Evolutionary conservation across 1,139 yeast species (phyloP).

Genomic region (Pichia sp.): DNA sequence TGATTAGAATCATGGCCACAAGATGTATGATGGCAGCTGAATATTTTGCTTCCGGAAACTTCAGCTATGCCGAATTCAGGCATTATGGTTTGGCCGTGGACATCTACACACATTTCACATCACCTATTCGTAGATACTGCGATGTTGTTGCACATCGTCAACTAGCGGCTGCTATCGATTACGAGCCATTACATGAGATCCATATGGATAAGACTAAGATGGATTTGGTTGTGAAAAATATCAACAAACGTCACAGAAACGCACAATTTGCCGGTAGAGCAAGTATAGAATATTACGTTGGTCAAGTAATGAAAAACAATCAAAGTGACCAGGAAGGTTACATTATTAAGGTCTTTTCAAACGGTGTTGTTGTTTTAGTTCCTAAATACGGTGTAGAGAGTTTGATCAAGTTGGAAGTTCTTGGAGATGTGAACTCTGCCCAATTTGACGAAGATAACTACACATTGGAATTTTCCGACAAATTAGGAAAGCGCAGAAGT

Average conservation of each 20-base stretch:
- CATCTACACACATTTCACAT: slow-evolving; percentile 96
- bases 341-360: slow-evolving; percentile 85
- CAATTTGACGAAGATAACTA: slow-evolving; percentile 75
- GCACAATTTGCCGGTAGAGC: slow-evolving; percentile 99
- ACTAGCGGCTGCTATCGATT: slow-evolving; percentile 93
- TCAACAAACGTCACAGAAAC: slow-evolving; percentile 91
- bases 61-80: slow-evolving; percentile 83
- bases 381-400: slow-evolving; percentile 99
- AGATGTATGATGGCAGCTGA: slow-evolving; percentile 99
- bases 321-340: slow-evolving; percentile 81
- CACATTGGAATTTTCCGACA: slow-evolving; percentile 53
- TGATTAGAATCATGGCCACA: slow-evolving; percentile 94
- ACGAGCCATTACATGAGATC: slow-evolving; percentile 73
- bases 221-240: slow-evolving; percentile 84
- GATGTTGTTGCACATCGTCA: slow-evolving; percentile 97
- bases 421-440: slow-evolving; percentile 64
- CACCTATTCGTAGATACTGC: slow-evolving; percentile 98
- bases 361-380: slow-evolving; percentile 91
- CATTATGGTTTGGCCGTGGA: slow-evolving; percentile 98
- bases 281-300: slow-evolving; percentile 94
- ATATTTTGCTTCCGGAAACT: slow-evolving; percentile 94
- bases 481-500: slow-evolving; percentile 41
- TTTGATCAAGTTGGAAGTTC: slow-evolving; percentile 71
- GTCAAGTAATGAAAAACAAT: slow-evolving; percentile 86
- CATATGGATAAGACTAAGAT: slow-evolving; percentile 88